phyloP scores from a whole-genome alignment of 1,284 basidiomycete species.

The Salmacisia buchloeana region DNA sequence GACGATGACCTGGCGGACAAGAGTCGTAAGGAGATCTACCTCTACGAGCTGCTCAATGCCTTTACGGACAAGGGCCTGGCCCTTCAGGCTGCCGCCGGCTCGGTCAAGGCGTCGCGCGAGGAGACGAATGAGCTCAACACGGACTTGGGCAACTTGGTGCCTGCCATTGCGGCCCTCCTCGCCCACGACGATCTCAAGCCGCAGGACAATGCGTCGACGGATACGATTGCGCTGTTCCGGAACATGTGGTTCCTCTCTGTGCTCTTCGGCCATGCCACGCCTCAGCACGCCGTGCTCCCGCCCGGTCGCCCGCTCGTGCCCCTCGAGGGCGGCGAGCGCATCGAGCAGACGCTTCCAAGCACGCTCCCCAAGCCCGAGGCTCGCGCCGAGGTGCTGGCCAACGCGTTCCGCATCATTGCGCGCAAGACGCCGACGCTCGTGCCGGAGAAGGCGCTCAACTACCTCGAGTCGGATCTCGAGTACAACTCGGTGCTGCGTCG shows the following conservation, averaged over 20 bases:
- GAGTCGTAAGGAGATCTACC: constrained; percentile 56
- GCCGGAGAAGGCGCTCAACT: constrained; percentile 74
- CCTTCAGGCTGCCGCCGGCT: constrained; percentile 71
- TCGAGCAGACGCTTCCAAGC: neutral
- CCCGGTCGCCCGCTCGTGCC: constrained; percentile 7
- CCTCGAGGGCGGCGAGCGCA: constrained; percentile 4
- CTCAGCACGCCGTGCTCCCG: constrained; percentile 16
- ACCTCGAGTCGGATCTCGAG: constrained; percentile 80
- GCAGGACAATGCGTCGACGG: constrained; percentile 59
- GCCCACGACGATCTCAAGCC: constrained; percentile 69
- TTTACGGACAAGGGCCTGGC: constrained; percentile 88
- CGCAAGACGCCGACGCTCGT: constrained; percentile 81
- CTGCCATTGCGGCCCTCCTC: constrained; percentile 85
- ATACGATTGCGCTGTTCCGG: constrained; percentile 76
- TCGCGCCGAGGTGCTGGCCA: constrained; percentile 62
- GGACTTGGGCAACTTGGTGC: constrained; percentile 58
- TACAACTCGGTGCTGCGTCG: constrained; percentile 81
- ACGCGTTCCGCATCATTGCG: constrained; percentile 67
- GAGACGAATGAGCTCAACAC: constrained; percentile 38
- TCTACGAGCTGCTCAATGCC: constrained; percentile 76
- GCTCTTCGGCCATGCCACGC: constrained; percentile 66
- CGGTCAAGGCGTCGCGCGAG: constrained; percentile 41
- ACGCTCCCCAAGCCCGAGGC: constrained; percentile 59
- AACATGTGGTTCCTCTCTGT: constrained; percentile 91
- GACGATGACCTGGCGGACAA: constrained; percentile 63